Percentiles rank a stretch among this genome's conserved stretches.
phyloP scores from a whole-genome alignment of 495 filamentous ascomycete species.

The Podospora sp. region DNA sequence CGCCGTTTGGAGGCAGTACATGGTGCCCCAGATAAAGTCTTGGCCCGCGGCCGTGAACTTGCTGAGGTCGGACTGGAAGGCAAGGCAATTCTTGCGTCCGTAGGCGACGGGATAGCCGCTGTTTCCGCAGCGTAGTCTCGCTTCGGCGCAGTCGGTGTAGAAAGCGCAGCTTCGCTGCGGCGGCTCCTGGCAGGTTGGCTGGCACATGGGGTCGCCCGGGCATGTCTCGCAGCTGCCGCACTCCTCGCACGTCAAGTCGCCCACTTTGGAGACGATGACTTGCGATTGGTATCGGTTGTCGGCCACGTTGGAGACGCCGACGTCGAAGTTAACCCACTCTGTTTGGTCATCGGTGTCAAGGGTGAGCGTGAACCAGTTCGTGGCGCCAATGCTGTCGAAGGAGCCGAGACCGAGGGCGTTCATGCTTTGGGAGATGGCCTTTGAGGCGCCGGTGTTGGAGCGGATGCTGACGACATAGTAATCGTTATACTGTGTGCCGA shows the following conservation, averaged over 20 bases:
- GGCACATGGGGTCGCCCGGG: constrained; percentile 14
- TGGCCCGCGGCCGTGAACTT: constrained; percentile 8
- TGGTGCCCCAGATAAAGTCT: constrained; percentile 6
- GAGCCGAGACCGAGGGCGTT: constrained; percentile 14
- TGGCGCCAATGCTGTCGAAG: constrained; percentile 1
- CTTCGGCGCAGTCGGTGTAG: constrained; percentile 15
- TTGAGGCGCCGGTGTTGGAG: constrained; percentile 9
- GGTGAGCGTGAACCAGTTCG: background rate
- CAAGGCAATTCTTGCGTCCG: constrained; percentile 21
- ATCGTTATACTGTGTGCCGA: constrained; percentile 15
- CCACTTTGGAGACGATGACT: constrained; percentile 15
- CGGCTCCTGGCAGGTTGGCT: background rate
- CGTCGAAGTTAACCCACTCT: constrained; percentile 8
- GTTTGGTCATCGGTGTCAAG: background rate
- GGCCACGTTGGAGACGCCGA: constrained; percentile 18
- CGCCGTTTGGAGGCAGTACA: constrained; percentile 3
- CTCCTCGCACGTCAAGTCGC: constrained; percentile 10
- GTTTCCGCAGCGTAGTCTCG: background rate
- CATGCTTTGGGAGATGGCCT: constrained; percentile 7
- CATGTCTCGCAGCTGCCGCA: constrained; percentile 15
- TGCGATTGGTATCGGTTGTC: constrained; percentile 12
- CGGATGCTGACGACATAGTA: constrained; percentile 12
- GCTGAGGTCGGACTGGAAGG: background rate
- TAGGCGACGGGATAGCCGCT: constrained; percentile 21
- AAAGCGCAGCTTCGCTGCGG: constrained; percentile 2